Percentiles rank a stretch among this genome's conserved stretches.
These are phyloP conservation scores for Neospermospora avenae DNA, from an alignment of 2,329 filamentous ascomycete species.

Conservation along the genomic window DNA sequence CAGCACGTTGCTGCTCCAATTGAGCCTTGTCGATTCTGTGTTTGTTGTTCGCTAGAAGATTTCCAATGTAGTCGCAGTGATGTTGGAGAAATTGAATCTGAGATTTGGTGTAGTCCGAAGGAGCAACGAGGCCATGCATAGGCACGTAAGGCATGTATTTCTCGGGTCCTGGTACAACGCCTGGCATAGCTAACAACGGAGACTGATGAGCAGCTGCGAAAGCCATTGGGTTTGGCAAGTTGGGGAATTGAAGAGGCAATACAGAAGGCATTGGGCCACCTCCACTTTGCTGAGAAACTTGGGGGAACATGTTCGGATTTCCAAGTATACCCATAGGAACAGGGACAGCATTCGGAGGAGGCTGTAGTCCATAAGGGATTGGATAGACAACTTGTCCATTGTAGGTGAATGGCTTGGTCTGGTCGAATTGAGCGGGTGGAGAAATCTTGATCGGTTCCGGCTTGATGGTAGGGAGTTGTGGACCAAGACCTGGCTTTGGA, in stretches of 20 bases:
- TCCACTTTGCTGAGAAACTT: slow-evolving; percentile 7
- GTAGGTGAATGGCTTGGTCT: slow-evolving; percentile 34
- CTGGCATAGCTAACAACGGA: slow-evolving; percentile 20
- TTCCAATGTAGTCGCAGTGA: slow-evolving; percentile 54
- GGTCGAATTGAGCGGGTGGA: slow-evolving; percentile 35
- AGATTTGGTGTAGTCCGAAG: slow-evolving; percentile 21
- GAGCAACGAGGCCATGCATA: slow-evolving; percentile 12
- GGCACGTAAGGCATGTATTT: slow-evolving; percentile 10
- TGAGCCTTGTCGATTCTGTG: slow-evolving; percentile 58
- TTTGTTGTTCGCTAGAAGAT: slow-evolving; percentile 58
- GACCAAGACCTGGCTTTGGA: background rate
- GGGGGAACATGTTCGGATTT: slow-evolving; percentile 24
- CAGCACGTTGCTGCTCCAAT: slow-evolving; percentile 43
- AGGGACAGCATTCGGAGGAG: slow-evolving; percentile 24
- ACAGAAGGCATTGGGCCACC: slow-evolving; percentile 18
- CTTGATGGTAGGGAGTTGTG: slow-evolving; percentile 1
- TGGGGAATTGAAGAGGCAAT: slow-evolving; percentile 16
- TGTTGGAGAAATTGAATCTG: slow-evolving; percentile 40
- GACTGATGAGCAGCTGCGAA: slow-evolving; percentile 20
- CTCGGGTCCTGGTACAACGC: slow-evolving; percentile 10
- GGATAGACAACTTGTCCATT: slow-evolving; percentile 36
- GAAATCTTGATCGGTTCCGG: slow-evolving; percentile 34
- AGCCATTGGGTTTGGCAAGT: slow-evolving; percentile 7
- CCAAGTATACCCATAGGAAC: slow-evolving; percentile 31
- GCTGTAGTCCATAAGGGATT: slow-evolving; percentile 26